Evolutionary conservation across 306 rosid species (phyloP).

Genomic region (Cucurbita maxima): DNA sequence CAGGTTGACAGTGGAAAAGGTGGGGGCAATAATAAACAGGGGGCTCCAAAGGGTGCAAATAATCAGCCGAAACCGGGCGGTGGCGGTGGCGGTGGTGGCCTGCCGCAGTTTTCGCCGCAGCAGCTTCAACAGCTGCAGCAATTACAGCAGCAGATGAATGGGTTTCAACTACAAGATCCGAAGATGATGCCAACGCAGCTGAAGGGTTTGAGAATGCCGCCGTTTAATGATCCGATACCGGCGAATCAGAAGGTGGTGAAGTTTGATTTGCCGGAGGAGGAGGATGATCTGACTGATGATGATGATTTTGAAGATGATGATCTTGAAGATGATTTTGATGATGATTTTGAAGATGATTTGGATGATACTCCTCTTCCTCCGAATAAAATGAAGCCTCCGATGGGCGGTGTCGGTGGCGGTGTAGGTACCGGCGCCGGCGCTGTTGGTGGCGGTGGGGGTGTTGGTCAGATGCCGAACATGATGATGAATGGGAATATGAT

Average conservation of each 20-base stretch:
- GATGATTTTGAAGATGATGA: slow-evolving; percentile 32
- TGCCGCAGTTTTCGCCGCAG: slow-evolving; percentile 10
- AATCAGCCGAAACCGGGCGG: slow-evolving; percentile 27
- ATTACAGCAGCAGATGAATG: slow-evolving; percentile 58
- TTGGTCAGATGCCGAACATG: slow-evolving; percentile 13
- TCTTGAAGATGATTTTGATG: slow-evolving; percentile 11
- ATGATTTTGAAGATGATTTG: slow-evolving; percentile 37
- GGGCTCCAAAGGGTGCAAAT: slow-evolving; percentile 30
- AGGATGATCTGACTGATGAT: slow-evolving; percentile 24
- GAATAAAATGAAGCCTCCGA: slow-evolving; percentile 28
- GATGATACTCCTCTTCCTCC: slow-evolving; percentile 23
- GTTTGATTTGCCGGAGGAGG: slow-evolving; percentile 40
- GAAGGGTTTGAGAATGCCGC: slow-evolving; percentile 34
- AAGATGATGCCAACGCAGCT: slow-evolving; percentile 43
- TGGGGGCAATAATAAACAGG: slow-evolving; percentile 20
- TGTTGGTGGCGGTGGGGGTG: neutral
- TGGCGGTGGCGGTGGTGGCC: slow-evolving; percentile 9
- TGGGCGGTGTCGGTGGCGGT: slow-evolving; percentile 12
- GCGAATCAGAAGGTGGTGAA: slow-evolving; percentile 43
- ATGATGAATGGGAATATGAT: slow-evolving; percentile 17
- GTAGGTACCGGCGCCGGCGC: neutral
- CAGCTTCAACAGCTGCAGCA: slow-evolving; percentile 35
- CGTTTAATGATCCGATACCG: slow-evolving; percentile 13
- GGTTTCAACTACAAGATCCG: slow-evolving; percentile 50
- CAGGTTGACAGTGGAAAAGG: slow-evolving; percentile 51